Evolutionary conservation across 106 monocot genomes (phyloP), one percentile per base, ranked within the genome.

Genomic region (Gastrodia elata): DNA sequence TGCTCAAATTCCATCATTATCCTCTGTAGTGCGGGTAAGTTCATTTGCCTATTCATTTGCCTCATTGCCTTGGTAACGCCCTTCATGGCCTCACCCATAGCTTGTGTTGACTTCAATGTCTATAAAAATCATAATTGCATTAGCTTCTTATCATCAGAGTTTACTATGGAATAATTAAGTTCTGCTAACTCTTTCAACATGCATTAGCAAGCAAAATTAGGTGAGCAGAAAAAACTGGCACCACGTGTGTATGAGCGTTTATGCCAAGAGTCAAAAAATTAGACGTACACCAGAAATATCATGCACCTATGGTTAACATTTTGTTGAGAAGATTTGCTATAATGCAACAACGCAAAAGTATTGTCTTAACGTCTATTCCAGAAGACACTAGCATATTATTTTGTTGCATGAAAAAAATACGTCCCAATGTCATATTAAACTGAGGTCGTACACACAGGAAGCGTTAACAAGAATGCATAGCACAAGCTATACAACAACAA

Each of bases 11-110:
- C 95, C 74, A 80, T 79, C 95, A 95, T 95, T 76, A 95, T 91
- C 79, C 87, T 91, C 82, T 97, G 96, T 71, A 97, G 72, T 8
- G 88, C 90, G 20, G 96, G 96, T 24, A 97, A 72, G 75, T 97
- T 97, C 92, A 97, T 84, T 74, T 94, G 91, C 61, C 88, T 79
- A 52, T 94, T 94, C 94, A 94, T 94, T 78, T 97, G 92, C 0
- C 86, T 80, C 96, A 97, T 97, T 56, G 96, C 96, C 84, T 97
- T 97, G 24, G 96, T 97, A 37, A 97, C 96, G 22, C 96, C 96
- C 77, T 92, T 92, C 96, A 97, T 97, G 61, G 96, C 96, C 74
- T 90, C 95, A 4, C 89, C 87, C 87, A 92, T 92, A 33, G 92
- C 91, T 84, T 96, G 92, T 27, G 89, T 96, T 44, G 92, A 96